Base-by-base conservation (phyloP, 352 stramenopile genomes). In the Pythium utonaiense region DNA sequence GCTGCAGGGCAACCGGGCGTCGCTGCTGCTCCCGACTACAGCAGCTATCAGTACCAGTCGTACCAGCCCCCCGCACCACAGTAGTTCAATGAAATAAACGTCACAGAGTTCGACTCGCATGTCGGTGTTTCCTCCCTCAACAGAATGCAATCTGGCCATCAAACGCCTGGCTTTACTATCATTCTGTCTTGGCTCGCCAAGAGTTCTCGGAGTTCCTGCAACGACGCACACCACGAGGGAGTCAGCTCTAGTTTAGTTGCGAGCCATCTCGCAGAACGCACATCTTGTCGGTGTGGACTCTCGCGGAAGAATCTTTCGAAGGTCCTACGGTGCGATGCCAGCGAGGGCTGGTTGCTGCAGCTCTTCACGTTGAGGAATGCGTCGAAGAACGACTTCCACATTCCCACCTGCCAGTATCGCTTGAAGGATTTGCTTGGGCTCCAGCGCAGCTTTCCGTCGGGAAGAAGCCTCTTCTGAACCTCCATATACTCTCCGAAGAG, bases 401-500 rank as follows among this genome's bases (percentile, higher is more conserved):
- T 79, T 16, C 71, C 55, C 14, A 83, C 61, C 30, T 88, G 71
- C 86, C 86, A 95, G 59, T 95, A 95, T 14, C 86, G 70, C 69
- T 92, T 93, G 60, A 91, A 88, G 33, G 70, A 78, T 21, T 70
- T 69, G 49, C 85, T 80, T 7, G 44, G 42, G n/a, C 25, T 60
- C 80, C 80, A 95, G 17, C 57, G 50, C 27, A 34, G 30, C 8
- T 24, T 31, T 16, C 71, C 74, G 7, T 72, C 66, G 12, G 66
- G 48, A 33, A 62, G 57, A 21, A 69, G 62, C 3, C 59, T 52
- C 30, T 66, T 65, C 8, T 71, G 67, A 14, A 93, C 67, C 59
- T 94, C 71, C 80, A 96, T 94, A 66, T 94, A 96, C 10, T 87
- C 72, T 24, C 85, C 85, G 38, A 92, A 94, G 2, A 96, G 73